Base-by-base conservation (phyloP, 202 grass and related monocot species). In the Cymbopogon flexuosus region DNA sequence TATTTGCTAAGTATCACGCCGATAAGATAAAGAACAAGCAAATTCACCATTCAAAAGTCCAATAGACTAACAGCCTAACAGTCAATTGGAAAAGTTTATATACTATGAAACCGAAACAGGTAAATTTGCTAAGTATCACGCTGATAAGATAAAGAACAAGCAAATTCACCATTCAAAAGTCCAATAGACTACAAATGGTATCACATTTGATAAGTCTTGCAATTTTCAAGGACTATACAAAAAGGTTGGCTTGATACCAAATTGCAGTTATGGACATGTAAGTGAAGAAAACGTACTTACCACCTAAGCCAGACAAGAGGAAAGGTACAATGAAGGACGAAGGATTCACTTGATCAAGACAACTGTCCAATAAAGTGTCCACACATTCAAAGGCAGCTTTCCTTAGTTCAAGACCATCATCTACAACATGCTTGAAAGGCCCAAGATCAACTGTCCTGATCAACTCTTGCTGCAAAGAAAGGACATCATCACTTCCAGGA, bases 381-480 rank as follows among this genome's bases (percentile, higher is more conserved):
- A 98, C 92, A 81, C 96, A 98, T 79, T 98, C 96, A 85, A 98
- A 98, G 54, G 92, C 96, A 76, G 96, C 90, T 95, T 98, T 98
- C 80, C 96, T 91, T 62, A 98, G 90, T 85, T 98, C 92, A 89
- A 98, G 90, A 47, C 96, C 96, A 63, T 98, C 96, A 59, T 95
- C 96, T 57, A 98, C 96, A 67, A 98, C 88, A 64, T 99, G 96
- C 82, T 99, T 95, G 74, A 99, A 99, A 79, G 96, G 92, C 39
- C 96, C 96, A 68, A 99, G 88, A 89, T 99, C 96, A 80, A 99
- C 96, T 61, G 92, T 99, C 67, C 96, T 93, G 80, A 99, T 84
- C 83, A 99, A 83, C 78, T 95, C 92, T 95, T 91, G 72, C 92
- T 98, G 95, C 65, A 88, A 68, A 81, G 23, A 31, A 65, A 77